These are phyloP conservation scores for Anisodus acutangulus DNA, from an alignment of 257 asterid genomes.

Conservation along the genomic window DNA sequence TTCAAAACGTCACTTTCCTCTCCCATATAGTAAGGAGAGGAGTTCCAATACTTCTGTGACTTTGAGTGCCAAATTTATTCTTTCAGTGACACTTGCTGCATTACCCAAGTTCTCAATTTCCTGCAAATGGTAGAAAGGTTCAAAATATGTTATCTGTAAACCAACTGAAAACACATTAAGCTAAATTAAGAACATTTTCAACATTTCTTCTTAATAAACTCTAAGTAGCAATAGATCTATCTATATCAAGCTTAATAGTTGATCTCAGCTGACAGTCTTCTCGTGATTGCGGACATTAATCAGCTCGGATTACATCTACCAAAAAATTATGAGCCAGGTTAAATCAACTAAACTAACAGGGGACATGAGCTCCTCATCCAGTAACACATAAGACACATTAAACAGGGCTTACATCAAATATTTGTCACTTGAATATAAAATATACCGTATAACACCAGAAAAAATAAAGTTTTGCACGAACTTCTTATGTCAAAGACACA, in stretches of 20 bases:
- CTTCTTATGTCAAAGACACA: background rate
- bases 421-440: background rate
- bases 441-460: background rate
- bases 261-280: background rate
- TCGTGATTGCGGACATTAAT: background rate
- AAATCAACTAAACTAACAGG: background rate
- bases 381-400: background rate
- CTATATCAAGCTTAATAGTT: background rate
- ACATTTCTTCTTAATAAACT: background rate
- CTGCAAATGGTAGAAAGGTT: slow-evolving; percentile 35
- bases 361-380: slow-evolving; percentile 1
- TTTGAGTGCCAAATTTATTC: slow-evolving; percentile 37
- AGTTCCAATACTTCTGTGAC: slow-evolving; percentile 46
- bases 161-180: background rate
- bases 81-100: slow-evolving; percentile 42
- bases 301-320: background rate
- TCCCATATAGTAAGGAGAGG: slow-evolving; percentile 62
- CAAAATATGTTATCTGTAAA: slow-evolving; percentile 16
- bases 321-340: background rate
- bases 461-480: background rate
- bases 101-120: slow-evolving; percentile 57
- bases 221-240: background rate
- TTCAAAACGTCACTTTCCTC: slow-evolving; percentile 41
- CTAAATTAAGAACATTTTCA: background rate
- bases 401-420: background rate